Evolutionary conservation across 2,329 filamentous ascomycete genomes (phyloP).

Genomic region (Neocatenulostroma microsporum): DNA sequence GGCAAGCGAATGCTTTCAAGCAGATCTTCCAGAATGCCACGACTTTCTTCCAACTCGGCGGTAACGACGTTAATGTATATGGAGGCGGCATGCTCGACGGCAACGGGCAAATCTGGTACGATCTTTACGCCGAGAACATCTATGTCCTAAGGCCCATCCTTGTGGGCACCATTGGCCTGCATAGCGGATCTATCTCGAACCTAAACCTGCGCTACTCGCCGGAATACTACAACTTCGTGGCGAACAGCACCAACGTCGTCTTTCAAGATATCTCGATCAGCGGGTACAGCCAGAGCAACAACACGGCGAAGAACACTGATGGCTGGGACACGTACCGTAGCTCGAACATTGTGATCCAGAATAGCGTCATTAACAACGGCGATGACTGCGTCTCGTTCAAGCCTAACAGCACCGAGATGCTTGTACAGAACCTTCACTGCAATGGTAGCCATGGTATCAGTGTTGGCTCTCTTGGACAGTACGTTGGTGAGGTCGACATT

Average conservation of each 20-base stretch:
- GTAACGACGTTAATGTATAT: slow-evolving; percentile 59
- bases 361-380: slow-evolving; percentile 56
- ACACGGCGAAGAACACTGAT: slow-evolving; percentile 54
- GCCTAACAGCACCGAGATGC: slow-evolving; percentile 61
- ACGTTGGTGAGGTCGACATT: slow-evolving; percentile 55
- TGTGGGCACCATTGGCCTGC: slow-evolving; percentile 49
- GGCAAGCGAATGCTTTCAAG: slow-evolving; percentile 57
- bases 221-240: slow-evolving; percentile 58
- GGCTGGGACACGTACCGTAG: slow-evolving; percentile 51
- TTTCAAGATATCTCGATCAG: slow-evolving; percentile 56
- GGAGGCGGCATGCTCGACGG: slow-evolving; percentile 58
- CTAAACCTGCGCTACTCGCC: slow-evolving; percentile 54
- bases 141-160: slow-evolving; percentile 53
- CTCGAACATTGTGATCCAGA: slow-evolving; percentile 56
- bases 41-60: slow-evolving; percentile 60
- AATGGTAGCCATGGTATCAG: slow-evolving; percentile 65
- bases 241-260: slow-evolving; percentile 57
- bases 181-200: slow-evolving; percentile 52
- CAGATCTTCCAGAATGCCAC: slow-evolving; percentile 60
- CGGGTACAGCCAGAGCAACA: slow-evolving; percentile 46
- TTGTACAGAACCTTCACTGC: slow-evolving; percentile 60
- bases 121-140: slow-evolving; percentile 51
- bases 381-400: slow-evolving; percentile 71
- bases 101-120: slow-evolving; percentile 58
- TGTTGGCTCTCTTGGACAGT: slow-evolving; percentile 65